Conservation (phyloP, 768 basidiomycete species). For the Rhizopogon rudus region DNA sequence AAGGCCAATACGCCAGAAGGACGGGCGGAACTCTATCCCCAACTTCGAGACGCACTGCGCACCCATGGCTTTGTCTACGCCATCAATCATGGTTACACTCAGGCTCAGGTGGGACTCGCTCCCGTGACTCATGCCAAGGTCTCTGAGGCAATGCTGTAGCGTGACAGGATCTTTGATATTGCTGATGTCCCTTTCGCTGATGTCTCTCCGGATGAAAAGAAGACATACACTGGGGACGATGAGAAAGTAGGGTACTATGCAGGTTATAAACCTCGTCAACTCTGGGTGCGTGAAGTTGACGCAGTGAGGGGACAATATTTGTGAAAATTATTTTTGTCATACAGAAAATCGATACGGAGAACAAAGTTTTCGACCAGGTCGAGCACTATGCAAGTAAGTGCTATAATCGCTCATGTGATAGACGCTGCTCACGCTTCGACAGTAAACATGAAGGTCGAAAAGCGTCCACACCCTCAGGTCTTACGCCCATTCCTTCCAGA, state of each 20-base stretch:
- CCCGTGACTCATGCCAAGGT: not conserved
- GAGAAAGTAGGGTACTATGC: constrained; percentile 42
- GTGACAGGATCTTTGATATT: constrained; percentile 37
- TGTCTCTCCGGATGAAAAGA: constrained; percentile 33
- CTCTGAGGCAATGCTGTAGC: constrained; percentile 18
- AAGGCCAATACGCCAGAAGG: constrained; percentile 27
- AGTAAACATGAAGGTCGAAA: constrained; percentile 25
- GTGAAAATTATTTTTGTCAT: not conserved
- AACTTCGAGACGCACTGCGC: constrained; percentile 28
- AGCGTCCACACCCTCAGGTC: constrained; percentile 21
- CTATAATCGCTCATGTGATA: not conserved
- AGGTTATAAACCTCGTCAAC: constrained; percentile 50
- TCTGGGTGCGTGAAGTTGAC: constrained; percentile 37
- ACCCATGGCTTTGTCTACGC: constrained; percentile 42
- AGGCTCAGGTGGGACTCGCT: constrained; percentile 28
- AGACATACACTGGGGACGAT: constrained; percentile 30
- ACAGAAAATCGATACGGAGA: constrained; percentile 28
- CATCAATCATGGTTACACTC: constrained; percentile 41
- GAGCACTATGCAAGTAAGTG: constrained; percentile 27
- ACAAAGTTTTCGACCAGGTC: constrained; percentile 29
- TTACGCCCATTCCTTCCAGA: constrained; percentile 26
- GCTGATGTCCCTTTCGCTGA: constrained; percentile 34
- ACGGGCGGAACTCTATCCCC: constrained; percentile 22
- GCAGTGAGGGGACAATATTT: no score
- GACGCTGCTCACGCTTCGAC: not conserved